These are phyloP conservation scores for Nicotiana knightiana DNA, from an alignment of 257 asterid genomes.

Conservation along the genomic window DNA sequence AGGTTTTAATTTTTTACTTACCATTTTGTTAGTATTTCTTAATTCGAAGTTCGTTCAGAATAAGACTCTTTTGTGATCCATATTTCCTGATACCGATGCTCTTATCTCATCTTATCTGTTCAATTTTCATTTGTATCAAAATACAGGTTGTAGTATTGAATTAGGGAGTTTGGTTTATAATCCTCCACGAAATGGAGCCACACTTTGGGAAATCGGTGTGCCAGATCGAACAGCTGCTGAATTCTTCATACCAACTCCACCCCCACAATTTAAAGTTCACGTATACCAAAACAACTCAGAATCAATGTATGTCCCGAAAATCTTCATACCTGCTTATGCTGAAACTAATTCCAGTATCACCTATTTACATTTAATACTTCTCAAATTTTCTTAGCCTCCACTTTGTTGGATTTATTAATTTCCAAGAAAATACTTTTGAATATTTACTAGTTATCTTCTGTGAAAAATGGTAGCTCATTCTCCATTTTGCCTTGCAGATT, in stretches of 20 bases:
- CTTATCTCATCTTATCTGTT: not conserved
- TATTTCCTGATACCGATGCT: not conserved
- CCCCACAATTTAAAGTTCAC: not conserved
- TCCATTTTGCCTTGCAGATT: constrained; percentile 27
- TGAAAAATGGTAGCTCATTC: not conserved
- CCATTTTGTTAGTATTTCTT: not conserved
- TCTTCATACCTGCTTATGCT: not conserved
- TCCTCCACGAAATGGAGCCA: constrained; percentile 51
- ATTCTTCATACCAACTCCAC: constrained; percentile 47
- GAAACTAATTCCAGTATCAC: not conserved
- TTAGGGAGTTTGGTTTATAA: constrained; percentile 31
- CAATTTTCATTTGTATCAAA: not conserved
- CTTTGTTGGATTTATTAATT: not conserved
- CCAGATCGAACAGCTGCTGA: constrained; percentile 64
- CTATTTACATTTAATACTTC: not conserved
- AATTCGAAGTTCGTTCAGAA: not conserved
- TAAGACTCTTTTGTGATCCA: not conserved
- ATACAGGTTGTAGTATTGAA: constrained; percentile 25
- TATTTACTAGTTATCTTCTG: not conserved
- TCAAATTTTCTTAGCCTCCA: not conserved
- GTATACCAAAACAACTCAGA: not conserved
- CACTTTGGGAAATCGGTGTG: constrained; percentile 74
- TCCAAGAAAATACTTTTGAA: not conserved
- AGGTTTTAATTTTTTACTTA: constrained; percentile 16
- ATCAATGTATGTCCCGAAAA: not conserved